phyloP scores from a whole-genome alignment of 2,329 filamentous ascomycete genomes.

The Fusarium sp. region DNA sequence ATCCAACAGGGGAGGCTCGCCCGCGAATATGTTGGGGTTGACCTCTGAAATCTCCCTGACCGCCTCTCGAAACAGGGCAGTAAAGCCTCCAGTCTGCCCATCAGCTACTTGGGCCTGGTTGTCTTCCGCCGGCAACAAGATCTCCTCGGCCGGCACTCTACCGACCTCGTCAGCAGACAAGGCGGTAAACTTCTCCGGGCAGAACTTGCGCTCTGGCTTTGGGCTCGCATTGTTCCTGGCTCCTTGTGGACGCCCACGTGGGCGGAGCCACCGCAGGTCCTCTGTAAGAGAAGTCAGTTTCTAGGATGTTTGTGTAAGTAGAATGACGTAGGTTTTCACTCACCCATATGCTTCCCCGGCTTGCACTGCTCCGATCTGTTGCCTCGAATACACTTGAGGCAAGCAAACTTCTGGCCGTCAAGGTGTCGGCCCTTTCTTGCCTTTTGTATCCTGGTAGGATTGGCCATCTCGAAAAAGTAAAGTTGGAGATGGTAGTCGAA shows the following conservation, averaged over 20 bases:
- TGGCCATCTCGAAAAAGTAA: not conserved
- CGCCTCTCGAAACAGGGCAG: too few relatives aligned
- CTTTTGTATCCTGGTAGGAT: too few relatives aligned
- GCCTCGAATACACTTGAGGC: not conserved
- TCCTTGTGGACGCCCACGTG: not conserved
- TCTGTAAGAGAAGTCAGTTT: not conserved
- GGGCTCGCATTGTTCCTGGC: too few relatives aligned
- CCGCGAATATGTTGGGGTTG: too few relatives aligned
- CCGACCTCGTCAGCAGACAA: too few relatives aligned
- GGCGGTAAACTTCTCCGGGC: too few relatives aligned
- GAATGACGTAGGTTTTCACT: not conserved
- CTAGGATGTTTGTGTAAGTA: not conserved
- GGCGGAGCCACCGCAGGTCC: not conserved
- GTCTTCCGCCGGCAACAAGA: too few relatives aligned
- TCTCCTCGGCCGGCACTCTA: too few relatives aligned
- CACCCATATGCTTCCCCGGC: not conserved
- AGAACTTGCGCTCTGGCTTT: too few relatives aligned
- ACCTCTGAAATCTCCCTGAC: fast-evolving
- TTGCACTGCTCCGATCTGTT: not conserved
- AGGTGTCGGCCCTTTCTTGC: not conserved
- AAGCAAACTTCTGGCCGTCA: not conserved
- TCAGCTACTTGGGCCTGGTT: too few relatives aligned
- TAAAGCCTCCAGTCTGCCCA: too few relatives aligned
- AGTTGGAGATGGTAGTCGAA: not conserved
- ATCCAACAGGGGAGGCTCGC: too few relatives aligned